phyloP scores from a whole-genome alignment of 2,329 filamentous ascomycete species.

The Colletotrichum acutatum region DNA sequence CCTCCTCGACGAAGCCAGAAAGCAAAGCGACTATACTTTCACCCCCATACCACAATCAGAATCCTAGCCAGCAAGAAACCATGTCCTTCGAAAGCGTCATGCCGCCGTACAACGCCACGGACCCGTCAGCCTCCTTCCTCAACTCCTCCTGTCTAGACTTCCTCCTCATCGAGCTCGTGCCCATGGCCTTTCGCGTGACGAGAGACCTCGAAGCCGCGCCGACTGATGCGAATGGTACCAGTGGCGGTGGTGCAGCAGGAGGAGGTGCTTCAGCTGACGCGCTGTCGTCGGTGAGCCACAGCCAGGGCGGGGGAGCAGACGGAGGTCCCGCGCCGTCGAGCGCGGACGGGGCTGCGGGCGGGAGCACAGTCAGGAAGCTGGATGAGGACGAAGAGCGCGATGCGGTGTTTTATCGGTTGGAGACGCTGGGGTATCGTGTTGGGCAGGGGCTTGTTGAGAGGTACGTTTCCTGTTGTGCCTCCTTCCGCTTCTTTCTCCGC shows the following conservation, averaged over 20 bases:
- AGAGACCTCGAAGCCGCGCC: conserved; percentile 72
- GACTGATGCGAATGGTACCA: conserved; percentile 41
- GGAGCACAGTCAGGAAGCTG: conserved; percentile 48
- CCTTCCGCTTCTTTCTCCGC: neutral
- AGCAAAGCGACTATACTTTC: neutral
- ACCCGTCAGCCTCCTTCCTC: conserved; percentile 81
- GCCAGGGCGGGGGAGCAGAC: conserved; percentile 20
- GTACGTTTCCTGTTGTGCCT: conserved; percentile 57
- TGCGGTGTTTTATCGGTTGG: conserved; percentile 85
- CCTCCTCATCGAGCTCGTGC: conserved; percentile 95
- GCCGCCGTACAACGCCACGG: conserved; percentile 76
- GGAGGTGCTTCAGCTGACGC: conserved; percentile 36
- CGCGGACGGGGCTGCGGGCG: conserved; percentile 34
- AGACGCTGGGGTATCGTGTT: conserved; percentile 88
- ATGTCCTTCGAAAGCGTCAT: conserved; percentile 82
- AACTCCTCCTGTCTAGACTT: conserved; percentile 91
- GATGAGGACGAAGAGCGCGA: conserved; percentile 88
- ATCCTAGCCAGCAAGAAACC: neutral
- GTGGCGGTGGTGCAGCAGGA: conserved; percentile 55
- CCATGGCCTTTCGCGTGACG: conserved; percentile 88
- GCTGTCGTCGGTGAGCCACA: conserved; percentile 17
- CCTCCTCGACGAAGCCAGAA: neutral
- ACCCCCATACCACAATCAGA: neutral
- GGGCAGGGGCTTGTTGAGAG: conserved; percentile 92
- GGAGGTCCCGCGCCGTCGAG: conserved; percentile 33